These are phyloP conservation scores for Cercospora sojina DNA, from an alignment of 2,329 filamentous ascomycete genomes.

Conservation along the genomic window DNA sequence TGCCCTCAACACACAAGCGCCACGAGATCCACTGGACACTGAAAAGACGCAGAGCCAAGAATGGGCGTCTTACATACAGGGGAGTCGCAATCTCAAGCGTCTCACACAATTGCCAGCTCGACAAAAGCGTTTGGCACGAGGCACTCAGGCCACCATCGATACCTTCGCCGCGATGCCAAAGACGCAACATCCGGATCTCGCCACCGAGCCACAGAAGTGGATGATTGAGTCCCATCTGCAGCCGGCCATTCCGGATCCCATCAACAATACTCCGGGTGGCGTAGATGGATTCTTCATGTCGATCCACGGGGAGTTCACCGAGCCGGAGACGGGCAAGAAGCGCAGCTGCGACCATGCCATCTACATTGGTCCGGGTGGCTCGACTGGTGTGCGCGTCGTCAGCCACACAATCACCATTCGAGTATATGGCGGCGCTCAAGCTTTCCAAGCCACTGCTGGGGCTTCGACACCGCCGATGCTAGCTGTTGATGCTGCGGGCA, in stretches of 20 bases:
- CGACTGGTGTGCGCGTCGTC: constrained; percentile 68
- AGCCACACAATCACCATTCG: constrained; percentile 76
- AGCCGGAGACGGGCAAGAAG: constrained; percentile 58
- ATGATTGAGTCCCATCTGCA: constrained; percentile 78
- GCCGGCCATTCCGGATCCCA: constrained; percentile 68
- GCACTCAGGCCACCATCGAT: constrained; percentile 63
- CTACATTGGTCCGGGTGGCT: constrained; percentile 64
- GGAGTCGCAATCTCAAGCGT: constrained; percentile 74
- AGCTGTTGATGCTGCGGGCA: constrained; percentile 19
- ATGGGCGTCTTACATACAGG: constrained; percentile 74
- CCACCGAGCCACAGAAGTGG: constrained; percentile 67
- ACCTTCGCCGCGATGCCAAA: constrained; percentile 69
- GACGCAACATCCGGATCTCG: constrained; percentile 72
- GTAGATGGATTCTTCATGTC: constrained; percentile 76
- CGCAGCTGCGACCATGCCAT: constrained; percentile 83
- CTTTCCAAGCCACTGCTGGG: constrained; percentile 45
- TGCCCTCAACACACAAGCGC: constrained; percentile 64
- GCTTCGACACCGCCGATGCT: constrained; percentile 34
- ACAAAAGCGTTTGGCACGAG: constrained; percentile 65
- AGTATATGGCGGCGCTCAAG: constrained; percentile 60
- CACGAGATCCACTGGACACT: constrained; percentile 45
- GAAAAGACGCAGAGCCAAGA: constrained; percentile 49
- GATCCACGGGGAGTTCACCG: constrained; percentile 82
- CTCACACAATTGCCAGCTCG: constrained; percentile 62
- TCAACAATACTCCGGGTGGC: constrained; percentile 60